A percentile compares a stretch with the other conserved stretches of the same genome.
Conservation (phyloP, 306 rosid genomes). For the Prunus fruticosa region DNA sequence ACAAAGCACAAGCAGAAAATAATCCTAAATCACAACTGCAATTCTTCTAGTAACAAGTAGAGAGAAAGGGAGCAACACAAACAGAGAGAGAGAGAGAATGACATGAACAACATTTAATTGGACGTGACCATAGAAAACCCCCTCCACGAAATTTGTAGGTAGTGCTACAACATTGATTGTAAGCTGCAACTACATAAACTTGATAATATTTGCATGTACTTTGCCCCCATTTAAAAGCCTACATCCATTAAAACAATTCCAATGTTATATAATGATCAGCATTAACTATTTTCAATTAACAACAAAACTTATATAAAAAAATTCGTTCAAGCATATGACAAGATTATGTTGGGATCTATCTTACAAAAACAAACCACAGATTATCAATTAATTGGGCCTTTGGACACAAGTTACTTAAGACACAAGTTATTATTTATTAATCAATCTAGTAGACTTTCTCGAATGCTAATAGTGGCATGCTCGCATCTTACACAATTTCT, state of each 20-base stretch:
- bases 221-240: slow-evolving; percentile 92
- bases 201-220: slow-evolving; percentile 78
- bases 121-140: slow-evolving; percentile 52
- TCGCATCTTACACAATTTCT: too few species aligned
- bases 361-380: slow-evolving; percentile 25
- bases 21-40: not conserved
- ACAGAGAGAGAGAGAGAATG: slow-evolving; percentile 2
- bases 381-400: too few species aligned
- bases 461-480: too few species aligned
- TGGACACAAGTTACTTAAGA: too few species aligned
- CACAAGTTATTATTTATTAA: too few species aligned
- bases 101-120: slow-evolving; percentile 87
- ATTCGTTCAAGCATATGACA: too few species aligned
- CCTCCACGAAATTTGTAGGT: not conserved
- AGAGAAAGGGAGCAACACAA: slow-evolving; percentile 1
- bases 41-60: not conserved
- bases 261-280: slow-evolving; percentile 1
- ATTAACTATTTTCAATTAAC: not conserved
- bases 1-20: slow-evolving; percentile 7
- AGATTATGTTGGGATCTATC: too few species aligned
- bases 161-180: not conserved
- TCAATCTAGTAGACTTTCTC: too few species aligned
- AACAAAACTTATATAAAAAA: too few species aligned
- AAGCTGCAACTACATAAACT: slow-evolving; percentile 75
- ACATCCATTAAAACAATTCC: slow-evolving; percentile 22